Conservation (phyloP, 345 rosid genomes). For the Rubroshorea leprosula region DNA sequence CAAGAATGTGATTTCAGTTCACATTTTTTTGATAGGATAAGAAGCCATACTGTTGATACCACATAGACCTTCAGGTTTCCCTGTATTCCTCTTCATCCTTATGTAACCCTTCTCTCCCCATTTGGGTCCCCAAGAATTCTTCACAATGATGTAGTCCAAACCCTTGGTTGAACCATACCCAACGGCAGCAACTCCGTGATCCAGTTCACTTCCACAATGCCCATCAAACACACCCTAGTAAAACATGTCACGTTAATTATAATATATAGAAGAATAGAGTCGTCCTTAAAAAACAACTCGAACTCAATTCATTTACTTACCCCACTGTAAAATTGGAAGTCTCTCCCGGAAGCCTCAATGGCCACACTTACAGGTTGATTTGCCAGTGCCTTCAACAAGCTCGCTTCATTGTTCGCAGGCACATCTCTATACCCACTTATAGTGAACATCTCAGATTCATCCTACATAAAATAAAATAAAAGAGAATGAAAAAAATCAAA, state of each 20-base stretch:
- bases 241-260: not conserved
- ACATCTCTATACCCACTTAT: conserved; percentile 66
- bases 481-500: too few relatives aligned
- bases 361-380: conserved; percentile 77
- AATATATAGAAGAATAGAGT: not conserved
- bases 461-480: conserved; percentile 27
- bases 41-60: conserved; percentile 47
- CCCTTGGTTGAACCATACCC: conserved; percentile 38
- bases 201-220: conserved; percentile 29
- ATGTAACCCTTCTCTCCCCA: conserved; percentile 40
- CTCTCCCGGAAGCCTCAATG: conserved; percentile 71
- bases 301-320: conserved; percentile 27
- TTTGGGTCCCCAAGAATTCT: conserved; percentile 43
- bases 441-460: conserved; percentile 46
- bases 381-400: conserved; percentile 66
- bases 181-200: conserved; percentile 41
- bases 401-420: conserved; percentile 51
- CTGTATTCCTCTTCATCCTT: conserved; percentile 35
- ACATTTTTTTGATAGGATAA: conserved; percentile 26
- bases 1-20: not conserved
- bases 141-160: conserved; percentile 28
- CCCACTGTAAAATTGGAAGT: conserved; percentile 66
- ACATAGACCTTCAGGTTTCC: conserved; percentile 37
- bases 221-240: conserved; percentile 36
- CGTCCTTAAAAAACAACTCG: not conserved